Conservation (phyloP, 495 filamentous ascomycete species). For the Thermothielavioides terrestris region DNA sequence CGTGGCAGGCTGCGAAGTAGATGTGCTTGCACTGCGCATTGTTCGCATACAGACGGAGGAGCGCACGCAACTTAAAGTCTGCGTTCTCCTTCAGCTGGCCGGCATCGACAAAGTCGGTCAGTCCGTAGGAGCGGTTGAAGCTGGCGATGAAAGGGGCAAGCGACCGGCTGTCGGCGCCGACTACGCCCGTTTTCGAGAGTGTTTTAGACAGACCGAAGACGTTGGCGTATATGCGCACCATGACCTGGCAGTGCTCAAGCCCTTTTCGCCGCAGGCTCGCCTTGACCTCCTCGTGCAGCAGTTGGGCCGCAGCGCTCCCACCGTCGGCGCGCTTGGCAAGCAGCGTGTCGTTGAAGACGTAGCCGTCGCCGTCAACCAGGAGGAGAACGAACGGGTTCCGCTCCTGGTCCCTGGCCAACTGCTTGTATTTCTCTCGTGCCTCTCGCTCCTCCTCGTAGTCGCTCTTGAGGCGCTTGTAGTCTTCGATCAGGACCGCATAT, state of each 20-base stretch:
- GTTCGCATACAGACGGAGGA: constrained; percentile 49
- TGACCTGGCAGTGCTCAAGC: constrained; percentile 45
- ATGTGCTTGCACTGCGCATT: constrained; percentile 60
- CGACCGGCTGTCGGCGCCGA: constrained; percentile 44
- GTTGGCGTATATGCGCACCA: constrained; percentile 56
- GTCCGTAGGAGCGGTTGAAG: constrained; percentile 50
- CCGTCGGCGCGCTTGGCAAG: constrained; percentile 46
- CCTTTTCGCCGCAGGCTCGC: constrained; percentile 40
- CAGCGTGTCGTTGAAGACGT: constrained; percentile 51
- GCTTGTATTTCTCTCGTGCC: constrained; percentile 45
- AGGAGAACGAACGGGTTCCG: constrained; percentile 54
- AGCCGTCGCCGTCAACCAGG: constrained; percentile 55
- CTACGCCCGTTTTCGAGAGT: constrained; percentile 40
- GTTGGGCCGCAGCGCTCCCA: constrained; percentile 47
- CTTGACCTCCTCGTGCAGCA: constrained; percentile 43
- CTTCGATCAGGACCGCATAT: constrained; percentile 37
- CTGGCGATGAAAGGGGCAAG: constrained; percentile 46
- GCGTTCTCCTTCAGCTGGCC: constrained; percentile 54
- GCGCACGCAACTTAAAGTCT: constrained; percentile 43
- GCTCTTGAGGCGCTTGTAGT: constrained; percentile 46
- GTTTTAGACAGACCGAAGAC: constrained; percentile 22
- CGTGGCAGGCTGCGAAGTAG: constrained; percentile 56
- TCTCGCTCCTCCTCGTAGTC: constrained; percentile 52
- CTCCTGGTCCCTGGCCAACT: constrained; percentile 42
- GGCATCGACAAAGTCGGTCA: constrained; percentile 56